Evolutionary conservation across 257 asterid species (phyloP).

Genomic region (Plantago elongata): DNA sequence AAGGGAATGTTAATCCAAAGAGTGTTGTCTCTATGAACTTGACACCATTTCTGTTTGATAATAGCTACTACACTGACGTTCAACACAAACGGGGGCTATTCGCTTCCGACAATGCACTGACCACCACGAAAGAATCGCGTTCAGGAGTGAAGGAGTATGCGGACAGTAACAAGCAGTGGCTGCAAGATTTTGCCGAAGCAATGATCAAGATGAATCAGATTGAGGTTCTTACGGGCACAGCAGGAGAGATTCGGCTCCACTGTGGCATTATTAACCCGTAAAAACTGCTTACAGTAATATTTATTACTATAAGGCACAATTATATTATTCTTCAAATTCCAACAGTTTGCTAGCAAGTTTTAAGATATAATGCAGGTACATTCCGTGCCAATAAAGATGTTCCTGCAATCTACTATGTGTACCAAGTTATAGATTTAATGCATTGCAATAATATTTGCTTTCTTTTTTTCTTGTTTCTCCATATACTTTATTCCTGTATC

Average conservation of each 20-base stretch:
- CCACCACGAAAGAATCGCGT: slow-evolving; percentile 25
- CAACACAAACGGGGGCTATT: slow-evolving; percentile 30
- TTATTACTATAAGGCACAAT: no score
- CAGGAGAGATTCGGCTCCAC: slow-evolving; percentile 15
- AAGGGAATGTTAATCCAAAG: slow-evolving; percentile 17
- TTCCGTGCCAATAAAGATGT: no score
- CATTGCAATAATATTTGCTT: no score
- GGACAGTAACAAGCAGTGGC: slow-evolving; percentile 25
- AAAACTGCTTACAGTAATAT: not conserved
- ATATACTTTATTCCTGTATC: no score
- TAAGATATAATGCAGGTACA: no score
- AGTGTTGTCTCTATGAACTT: slow-evolving; percentile 21
- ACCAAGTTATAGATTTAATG: no score
- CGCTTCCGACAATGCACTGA: slow-evolving; percentile 39
- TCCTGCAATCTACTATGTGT: no score
- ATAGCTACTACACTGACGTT: slow-evolving; percentile 27
- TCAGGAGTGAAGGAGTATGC: slow-evolving; percentile 31
- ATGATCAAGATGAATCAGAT: slow-evolving; percentile 44
- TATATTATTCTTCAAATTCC: no score
- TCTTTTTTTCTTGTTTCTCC: no score
- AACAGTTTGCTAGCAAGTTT: no score
- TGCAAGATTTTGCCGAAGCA: slow-evolving; percentile 31
- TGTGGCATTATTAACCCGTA: slow-evolving; percentile 7
- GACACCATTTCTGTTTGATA: slow-evolving; percentile 26
- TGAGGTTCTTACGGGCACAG: slow-evolving; percentile 21